A percentile compares a stretch with the other conserved stretches of the same genome.
Conservation (phyloP, 352 stramenopile genomes). For the Globisporangium acanthophoron region DNA sequence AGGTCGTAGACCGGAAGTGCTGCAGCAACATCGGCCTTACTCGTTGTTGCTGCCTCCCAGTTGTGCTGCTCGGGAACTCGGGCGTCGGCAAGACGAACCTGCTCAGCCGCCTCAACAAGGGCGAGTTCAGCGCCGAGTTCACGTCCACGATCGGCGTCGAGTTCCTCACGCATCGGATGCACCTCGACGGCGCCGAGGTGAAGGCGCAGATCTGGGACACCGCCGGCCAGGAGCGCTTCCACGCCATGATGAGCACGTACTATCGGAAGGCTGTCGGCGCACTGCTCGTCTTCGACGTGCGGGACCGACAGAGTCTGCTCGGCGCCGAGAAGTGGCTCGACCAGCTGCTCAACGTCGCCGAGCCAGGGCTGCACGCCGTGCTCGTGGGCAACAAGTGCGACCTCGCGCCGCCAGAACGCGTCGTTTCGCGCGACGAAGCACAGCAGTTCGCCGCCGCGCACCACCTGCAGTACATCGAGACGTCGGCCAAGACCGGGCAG, state of each 20-base stretch:
- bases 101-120: slow-evolving; percentile 71
- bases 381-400: slow-evolving; percentile 80
- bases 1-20: not conserved
- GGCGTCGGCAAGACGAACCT: slow-evolving; percentile 86
- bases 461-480: slow-evolving; percentile 78
- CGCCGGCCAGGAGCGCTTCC: slow-evolving; percentile 80
- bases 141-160: slow-evolving; percentile 83
- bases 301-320: slow-evolving; percentile 42
- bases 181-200: slow-evolving; percentile 57
- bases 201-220: slow-evolving; percentile 90
- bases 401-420: slow-evolving; percentile 29
- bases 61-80: slow-evolving; percentile 81
- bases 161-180: slow-evolving; percentile 81
- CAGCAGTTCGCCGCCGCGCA: slow-evolving; percentile 57
- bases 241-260: slow-evolving; percentile 88
- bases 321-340: slow-evolving; percentile 68
- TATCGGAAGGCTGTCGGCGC: slow-evolving; percentile 78
- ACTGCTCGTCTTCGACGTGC: slow-evolving; percentile 77
- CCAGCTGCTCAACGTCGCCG: slow-evolving; percentile 64
- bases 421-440: slow-evolving; percentile 51
- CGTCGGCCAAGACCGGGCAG: slow-evolving; percentile 68
- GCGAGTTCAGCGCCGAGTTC: slow-evolving; percentile 83
- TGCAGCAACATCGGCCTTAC: slow-evolving; percentile 2
- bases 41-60: slow-evolving; percentile 13
- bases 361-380: slow-evolving; percentile 60